A percentile compares a stretch with the other conserved stretches of the same genome.
These are phyloP conservation scores for Cryptosporidium canis DNA, from an alignment of 169 alveolate species.

Conservation along the genomic window DNA sequence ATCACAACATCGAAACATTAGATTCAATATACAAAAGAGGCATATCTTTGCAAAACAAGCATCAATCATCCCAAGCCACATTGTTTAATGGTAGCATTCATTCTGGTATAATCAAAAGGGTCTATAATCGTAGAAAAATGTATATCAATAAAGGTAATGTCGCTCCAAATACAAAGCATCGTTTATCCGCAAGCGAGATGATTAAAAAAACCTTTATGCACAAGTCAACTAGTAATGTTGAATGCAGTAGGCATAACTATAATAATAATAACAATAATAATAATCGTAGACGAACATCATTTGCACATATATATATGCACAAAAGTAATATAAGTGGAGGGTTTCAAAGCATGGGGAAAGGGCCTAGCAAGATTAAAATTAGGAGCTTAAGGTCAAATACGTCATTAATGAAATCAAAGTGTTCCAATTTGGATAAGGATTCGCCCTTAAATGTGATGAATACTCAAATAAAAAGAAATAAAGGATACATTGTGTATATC, in stretches of 20 bases:
- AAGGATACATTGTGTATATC: conserved; percentile 83
- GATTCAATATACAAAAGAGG: conserved; percentile 35
- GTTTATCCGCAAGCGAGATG: conserved; percentile 54
- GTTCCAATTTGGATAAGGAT: conserved; percentile 36
- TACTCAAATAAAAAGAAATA: background rate
- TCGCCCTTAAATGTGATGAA: conserved; percentile 15
- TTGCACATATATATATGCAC: conserved; percentile 2
- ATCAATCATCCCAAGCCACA: background rate
- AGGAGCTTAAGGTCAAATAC: background rate
- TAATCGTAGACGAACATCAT: conserved; percentile 10
- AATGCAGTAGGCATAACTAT: background rate
- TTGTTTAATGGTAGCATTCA: background rate
- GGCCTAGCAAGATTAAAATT: conserved; percentile 20
- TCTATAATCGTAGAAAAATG: conserved; percentile 56
- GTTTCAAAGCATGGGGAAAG: conserved; percentile 58
- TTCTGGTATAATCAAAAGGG: background rate
- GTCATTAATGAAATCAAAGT: conserved; percentile 31
- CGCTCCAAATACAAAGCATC: conserved; percentile 48
- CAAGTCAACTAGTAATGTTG: conserved; percentile 11
- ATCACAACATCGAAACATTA: conserved; percentile 14
- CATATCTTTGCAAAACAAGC: background rate
- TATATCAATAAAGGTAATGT: conserved; percentile 66
- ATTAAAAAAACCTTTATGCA: conserved; percentile 39
- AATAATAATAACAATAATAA: background rate
- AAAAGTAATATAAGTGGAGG: conserved; percentile 11